These are phyloP conservation scores for Boletus bicolor DNA, from an alignment of 768 basidiomycete species.

Conservation along the genomic window DNA sequence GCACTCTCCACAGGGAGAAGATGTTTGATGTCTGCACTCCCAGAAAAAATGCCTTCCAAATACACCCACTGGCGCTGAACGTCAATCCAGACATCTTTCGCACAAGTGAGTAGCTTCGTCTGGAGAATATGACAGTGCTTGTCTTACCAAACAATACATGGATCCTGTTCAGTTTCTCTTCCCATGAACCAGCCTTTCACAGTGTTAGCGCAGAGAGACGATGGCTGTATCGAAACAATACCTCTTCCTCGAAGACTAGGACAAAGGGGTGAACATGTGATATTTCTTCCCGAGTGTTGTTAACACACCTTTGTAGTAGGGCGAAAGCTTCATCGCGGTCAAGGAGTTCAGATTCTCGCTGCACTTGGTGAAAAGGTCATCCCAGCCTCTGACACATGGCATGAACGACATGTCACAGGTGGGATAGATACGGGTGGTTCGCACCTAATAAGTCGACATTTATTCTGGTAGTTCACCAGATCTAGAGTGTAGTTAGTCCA, in stretches of 20 bases:
- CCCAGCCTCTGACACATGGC: conserved; percentile 72
- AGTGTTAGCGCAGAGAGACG: conserved; percentile 6
- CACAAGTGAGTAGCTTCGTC: neutral
- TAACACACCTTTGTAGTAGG: conserved; percentile 87
- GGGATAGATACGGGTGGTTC: conserved; percentile 2
- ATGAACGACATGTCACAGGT: conserved; percentile 2
- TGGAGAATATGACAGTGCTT: neutral
- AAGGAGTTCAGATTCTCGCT: conserved; percentile 96
- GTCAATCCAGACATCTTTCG: conserved; percentile 94
- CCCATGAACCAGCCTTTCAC: conserved; percentile 80
- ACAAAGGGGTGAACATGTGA: conserved; percentile 2
- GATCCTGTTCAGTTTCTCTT: conserved; percentile 93
- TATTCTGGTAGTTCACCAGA: conserved; percentile 97
- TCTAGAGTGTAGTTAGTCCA: conserved; percentile 97
- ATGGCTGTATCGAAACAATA: conserved; percentile 23
- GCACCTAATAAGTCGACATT: conserved; percentile 89
- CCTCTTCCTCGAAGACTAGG: conserved; percentile 86
- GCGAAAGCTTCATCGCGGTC: conserved; percentile 95
- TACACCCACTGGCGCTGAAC: conserved; percentile 99
- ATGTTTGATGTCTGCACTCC: conserved; percentile 99
- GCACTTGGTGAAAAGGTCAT: conserved; percentile 95
- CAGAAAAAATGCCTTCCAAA: conserved; percentile 98
- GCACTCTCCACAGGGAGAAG: conserved; percentile 94
- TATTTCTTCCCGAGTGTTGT: neutral
- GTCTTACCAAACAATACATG: conserved; percentile 89